These are phyloP conservation scores for Pachysandra terminalis DNA, from an alignment of 164 flowering plant species.

Conservation along the genomic window DNA sequence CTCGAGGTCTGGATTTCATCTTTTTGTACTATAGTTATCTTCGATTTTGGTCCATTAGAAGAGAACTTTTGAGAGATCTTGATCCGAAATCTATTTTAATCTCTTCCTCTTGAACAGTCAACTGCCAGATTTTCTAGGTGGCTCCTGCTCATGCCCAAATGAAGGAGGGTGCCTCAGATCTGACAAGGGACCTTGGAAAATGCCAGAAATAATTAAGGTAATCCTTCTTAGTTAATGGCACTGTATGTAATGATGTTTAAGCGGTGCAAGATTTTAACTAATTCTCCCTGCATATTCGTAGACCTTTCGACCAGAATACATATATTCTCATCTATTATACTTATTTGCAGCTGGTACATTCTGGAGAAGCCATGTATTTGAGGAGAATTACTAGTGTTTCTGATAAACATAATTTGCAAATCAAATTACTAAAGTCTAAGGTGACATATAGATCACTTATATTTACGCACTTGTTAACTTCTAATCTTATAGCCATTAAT, in stretches of 20 bases:
- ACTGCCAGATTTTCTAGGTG: slow-evolving; percentile 91
- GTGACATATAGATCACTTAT: slow-evolving; percentile 21
- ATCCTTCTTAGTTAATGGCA: slow-evolving; percentile 2
- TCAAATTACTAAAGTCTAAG: slow-evolving; percentile 37
- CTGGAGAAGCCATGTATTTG: slow-evolving; percentile 30
- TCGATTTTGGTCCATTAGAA: slow-evolving; percentile 2
- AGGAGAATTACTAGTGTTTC: slow-evolving; percentile 30
- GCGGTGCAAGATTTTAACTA: background rate
- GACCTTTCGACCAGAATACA: background rate
- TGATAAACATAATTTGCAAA: slow-evolving; percentile 43
- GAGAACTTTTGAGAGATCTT: slow-evolving; percentile 3
- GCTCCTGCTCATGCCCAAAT: slow-evolving; percentile 69
- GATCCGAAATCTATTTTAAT: slow-evolving; percentile 3
- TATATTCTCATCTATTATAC: background rate
- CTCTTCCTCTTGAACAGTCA: slow-evolving; percentile 47
- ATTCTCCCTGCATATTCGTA: background rate
- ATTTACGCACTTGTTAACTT: background rate
- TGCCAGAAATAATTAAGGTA: slow-evolving; percentile 78
- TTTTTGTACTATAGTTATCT: background rate
- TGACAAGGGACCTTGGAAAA: slow-evolving; percentile 91
- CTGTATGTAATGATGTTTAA: background rate
- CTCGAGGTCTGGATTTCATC: slow-evolving; percentile 44
- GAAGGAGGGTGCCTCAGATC: slow-evolving; percentile 84
- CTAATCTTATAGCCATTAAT: background rate
- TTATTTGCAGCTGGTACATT: slow-evolving; percentile 45